Percentiles rank a stretch among this genome's conserved stretches.
phyloP scores from a whole-genome alignment of 257 asterid genomes.

The Nicotiana noctiflora region DNA sequence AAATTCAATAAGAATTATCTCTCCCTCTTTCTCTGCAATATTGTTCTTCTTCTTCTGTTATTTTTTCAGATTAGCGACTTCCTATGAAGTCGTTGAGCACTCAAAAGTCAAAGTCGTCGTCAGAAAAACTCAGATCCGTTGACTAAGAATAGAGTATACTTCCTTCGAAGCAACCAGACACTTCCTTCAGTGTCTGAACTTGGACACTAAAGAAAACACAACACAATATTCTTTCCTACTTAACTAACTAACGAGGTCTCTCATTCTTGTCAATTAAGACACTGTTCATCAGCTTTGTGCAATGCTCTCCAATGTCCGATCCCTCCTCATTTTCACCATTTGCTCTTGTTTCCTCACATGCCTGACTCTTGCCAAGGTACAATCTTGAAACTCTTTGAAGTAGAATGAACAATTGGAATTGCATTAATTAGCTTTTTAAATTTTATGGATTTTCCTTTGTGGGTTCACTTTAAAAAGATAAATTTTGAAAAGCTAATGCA shows the following conservation, averaged over 20 bases:
- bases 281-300: background rate
- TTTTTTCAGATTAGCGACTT: no score
- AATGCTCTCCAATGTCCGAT: background rate
- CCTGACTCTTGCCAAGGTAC: conserved; percentile 2
- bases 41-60: no score
- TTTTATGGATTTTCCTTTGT: background rate
- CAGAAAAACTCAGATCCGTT: background rate
- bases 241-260: background rate
- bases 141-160: no score
- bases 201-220: background rate
- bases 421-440: background rate
- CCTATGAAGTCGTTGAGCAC: background rate
- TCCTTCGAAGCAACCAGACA: background rate
- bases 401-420: background rate
- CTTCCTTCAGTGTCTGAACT: background rate
- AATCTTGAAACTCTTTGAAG: background rate
- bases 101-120: background rate
- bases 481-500: background rate
- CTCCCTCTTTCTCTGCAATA: no score
- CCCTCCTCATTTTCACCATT: background rate
- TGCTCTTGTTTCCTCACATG: background rate
- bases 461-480: background rate
- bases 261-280: background rate
- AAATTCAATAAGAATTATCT: no score
- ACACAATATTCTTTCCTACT: background rate